Base-by-base conservation (phyloP, 257 asterid species). In the Nicotiana sylvestris region DNA sequence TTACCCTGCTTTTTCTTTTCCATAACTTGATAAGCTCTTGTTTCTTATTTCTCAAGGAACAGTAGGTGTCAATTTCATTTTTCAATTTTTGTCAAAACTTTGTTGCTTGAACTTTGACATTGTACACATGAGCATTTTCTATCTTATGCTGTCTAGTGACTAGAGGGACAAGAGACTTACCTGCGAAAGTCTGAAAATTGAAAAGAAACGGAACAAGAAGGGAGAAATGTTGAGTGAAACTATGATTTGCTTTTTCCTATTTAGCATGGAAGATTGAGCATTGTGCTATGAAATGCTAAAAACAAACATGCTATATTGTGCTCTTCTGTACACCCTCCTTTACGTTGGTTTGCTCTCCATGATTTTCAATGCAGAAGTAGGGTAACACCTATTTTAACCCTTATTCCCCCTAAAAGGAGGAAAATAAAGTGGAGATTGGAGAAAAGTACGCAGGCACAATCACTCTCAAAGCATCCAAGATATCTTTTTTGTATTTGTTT, bases 101-200 rank as follows among this genome's bases (percentile, higher is more conserved):
- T 46, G 79, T 74, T 57, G 8, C 27, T 32, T 43, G 18, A 32
- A 51, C 80, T 49, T 74, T 49, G 62, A 27, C 1, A 2, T 51
- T 65, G 70, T 29, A 65, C 70, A 65, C n/a, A 53, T 53, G 18
- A 65, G n/a, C 37, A 6, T 29, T 74, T 62, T 76, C 80, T 58
- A 51, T 51, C 80, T 76, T 74, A 49, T 49, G 61, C 62, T 25
- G 61, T 74, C 61, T 74, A 49, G 79, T 74, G 79, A 27, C 37
- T 29, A 12, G 61, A 53, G 29, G 61, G 15, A 32, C 15, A 72
- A 33, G 79, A 72, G 62, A 17, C 62, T 74, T 49, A 74, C 39
- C 79, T 74, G 79, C 39, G 25, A 49, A 74, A 74, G 62, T 74
- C 5, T 33, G 62, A 6, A 74, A 43, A 43, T 43, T 43, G 49